Evolutionary conservation across 768 basidiomycete species (phyloP).

Genomic region (Pholiota conissans): DNA sequence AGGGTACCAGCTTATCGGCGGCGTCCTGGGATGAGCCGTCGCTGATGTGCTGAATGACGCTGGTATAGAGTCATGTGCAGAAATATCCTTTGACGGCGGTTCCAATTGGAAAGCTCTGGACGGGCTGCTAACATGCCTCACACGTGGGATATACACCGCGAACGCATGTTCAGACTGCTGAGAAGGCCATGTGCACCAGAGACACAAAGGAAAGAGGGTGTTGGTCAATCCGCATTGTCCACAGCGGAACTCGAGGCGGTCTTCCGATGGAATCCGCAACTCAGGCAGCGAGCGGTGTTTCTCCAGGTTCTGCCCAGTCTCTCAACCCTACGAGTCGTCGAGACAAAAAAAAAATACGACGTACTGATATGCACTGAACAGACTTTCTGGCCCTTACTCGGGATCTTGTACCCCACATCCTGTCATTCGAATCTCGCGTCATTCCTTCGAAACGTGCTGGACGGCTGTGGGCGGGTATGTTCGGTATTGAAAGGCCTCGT

Average conservation of each 20-base stretch:
- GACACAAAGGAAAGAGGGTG: constrained; percentile 47
- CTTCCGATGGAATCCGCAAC: constrained; percentile 37
- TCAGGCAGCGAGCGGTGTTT: constrained; percentile 48
- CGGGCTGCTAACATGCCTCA: constrained; percentile 33
- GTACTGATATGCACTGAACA: background rate
- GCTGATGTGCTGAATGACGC: constrained; percentile 4
- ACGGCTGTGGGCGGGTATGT: background rate
- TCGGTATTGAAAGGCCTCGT: background rate
- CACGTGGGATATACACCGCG: constrained; percentile 37
- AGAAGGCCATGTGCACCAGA: constrained; percentile 53
- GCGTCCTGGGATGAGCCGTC: background rate
- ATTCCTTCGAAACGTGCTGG: background rate
- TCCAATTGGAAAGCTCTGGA: constrained; percentile 13
- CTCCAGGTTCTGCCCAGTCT: constrained; percentile 36
- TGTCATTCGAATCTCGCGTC: background rate
- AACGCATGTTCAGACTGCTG: constrained; percentile 37
- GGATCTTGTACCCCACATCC: background rate
- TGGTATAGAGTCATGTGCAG: constrained; percentile 6
- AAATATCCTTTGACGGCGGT: background rate
- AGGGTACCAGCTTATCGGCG: background rate
- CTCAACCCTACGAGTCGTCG: background rate
- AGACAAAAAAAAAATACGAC: background rate
- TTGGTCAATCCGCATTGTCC: constrained; percentile 46
- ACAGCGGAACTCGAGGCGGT: constrained; percentile 47
- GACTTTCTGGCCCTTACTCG: background rate